A percentile compares a stretch with the other conserved stretches of the same genome.
Conservation (phyloP, 1,139 yeast genomes). For the Yamadazyma aaseri region DNA sequence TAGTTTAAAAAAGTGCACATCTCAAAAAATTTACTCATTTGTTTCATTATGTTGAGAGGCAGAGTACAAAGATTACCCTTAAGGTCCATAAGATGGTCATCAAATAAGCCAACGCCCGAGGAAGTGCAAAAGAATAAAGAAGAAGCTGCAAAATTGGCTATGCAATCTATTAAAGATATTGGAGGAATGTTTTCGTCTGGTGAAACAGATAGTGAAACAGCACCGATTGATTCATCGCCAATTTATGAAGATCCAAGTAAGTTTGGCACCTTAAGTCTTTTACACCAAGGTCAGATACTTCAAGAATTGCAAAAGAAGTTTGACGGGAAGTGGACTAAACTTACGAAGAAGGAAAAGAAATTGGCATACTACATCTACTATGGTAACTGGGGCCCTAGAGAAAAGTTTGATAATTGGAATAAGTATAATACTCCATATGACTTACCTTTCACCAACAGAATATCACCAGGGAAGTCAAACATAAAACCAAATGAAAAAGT, state of each 20-base stretch:
- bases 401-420: conserved; percentile 49
- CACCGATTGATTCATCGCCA: conserved; percentile 55
- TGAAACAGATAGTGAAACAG: conserved; percentile 34
- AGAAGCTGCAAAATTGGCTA: conserved; percentile 42
- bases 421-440: conserved; percentile 46
- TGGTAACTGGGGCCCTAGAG: conserved; percentile 66
- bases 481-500: conserved; percentile 26
- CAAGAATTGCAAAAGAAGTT: conserved; percentile 52
- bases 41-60: conserved; percentile 1
- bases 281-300: conserved; percentile 59
- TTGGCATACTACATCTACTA: conserved; percentile 58
- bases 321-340: conserved; percentile 52
- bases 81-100: conserved; percentile 3
- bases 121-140: conserved; percentile 19
- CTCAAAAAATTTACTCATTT: too few species aligned
- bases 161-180: conserved; percentile 43
- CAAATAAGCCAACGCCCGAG: conserved; percentile 10
- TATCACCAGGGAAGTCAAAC: conserved; percentile 22
- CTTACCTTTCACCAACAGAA: conserved; percentile 53
- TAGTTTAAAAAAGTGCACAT: too few species aligned
- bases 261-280: conserved; percentile 45
- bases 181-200: conserved; percentile 33
- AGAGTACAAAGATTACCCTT: conserved; percentile 1
- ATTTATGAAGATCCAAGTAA: conserved; percentile 46
- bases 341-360: conserved; percentile 45